Percentiles rank a stretch among this genome's conserved stretches.
Conservation (phyloP, 2,329 filamentous ascomycete genomes). For the Drechslerella dactyloides region DNA sequence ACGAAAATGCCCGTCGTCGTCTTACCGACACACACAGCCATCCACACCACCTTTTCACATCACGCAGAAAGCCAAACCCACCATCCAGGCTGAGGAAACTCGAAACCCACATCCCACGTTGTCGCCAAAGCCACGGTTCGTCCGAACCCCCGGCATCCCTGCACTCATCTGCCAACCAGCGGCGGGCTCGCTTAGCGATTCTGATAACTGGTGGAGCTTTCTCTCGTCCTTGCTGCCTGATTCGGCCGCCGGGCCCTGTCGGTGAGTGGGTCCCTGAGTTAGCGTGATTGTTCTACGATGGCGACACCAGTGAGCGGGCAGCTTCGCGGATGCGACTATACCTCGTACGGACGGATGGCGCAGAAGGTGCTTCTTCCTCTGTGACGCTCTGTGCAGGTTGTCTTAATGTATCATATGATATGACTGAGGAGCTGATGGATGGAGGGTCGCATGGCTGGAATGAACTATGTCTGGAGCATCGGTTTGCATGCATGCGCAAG, state of each 20-base stretch:
- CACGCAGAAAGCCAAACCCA: not conserved
- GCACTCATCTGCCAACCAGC: not conserved
- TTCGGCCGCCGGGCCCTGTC: not conserved
- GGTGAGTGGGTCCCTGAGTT: not conserved
- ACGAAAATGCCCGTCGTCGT: not conserved
- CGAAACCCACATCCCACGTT: not conserved
- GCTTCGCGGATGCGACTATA: not conserved
- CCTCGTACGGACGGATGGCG: too few relatives aligned
- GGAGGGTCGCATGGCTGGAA: too few relatives aligned
- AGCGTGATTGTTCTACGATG: conserved; percentile 5
- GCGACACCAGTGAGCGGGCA: conserved; percentile 2
- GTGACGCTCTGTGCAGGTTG: too few relatives aligned
- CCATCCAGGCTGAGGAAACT: not conserved
- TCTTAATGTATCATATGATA: too few relatives aligned
- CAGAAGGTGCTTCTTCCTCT: too few relatives aligned
- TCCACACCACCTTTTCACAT: not conserved
- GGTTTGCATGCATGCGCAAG: too few relatives aligned
- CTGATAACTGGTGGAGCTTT: not conserved
- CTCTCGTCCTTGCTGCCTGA: not conserved
- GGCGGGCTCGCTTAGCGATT: not conserved
- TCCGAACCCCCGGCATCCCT: not conserved
- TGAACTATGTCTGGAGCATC: too few relatives aligned
- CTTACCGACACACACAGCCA: too few relatives aligned
- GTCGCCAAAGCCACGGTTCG: conserved; percentile 2
- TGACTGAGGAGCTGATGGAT: too few relatives aligned